Conservation (phyloP, 2,329 filamentous ascomycete genomes). For the Cladobotryum mycophilum region DNA sequence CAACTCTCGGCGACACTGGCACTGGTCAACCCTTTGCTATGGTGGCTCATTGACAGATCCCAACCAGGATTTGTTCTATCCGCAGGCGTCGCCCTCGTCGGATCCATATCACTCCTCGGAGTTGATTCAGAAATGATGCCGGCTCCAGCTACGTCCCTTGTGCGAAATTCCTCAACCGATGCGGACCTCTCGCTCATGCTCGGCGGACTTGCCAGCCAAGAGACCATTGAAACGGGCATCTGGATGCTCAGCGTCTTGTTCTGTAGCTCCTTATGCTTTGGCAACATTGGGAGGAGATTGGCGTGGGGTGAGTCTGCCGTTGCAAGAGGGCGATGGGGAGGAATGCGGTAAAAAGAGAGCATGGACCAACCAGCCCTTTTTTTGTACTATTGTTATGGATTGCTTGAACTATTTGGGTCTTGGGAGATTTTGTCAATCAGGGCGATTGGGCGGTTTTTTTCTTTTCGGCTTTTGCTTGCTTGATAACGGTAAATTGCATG, state of each 20-base stretch:
- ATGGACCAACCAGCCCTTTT: not conserved
- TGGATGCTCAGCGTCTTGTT: slow-evolving; percentile 94
- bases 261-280: slow-evolving; percentile 92
- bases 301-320: slow-evolving; percentile 45
- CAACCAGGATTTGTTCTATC: slow-evolving; percentile 78
- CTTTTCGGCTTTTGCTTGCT: not conserved
- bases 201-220: slow-evolving; percentile 52
- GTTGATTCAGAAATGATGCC: slow-evolving; percentile 76
- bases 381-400: not conserved
- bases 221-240: slow-evolving; percentile 65
- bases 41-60: slow-evolving; percentile 93
- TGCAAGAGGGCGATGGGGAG: slow-evolving; percentile 41
- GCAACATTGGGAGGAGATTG: slow-evolving; percentile 82
- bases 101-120: slow-evolving; percentile 67
- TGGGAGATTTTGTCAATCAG: not conserved
- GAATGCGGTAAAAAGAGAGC: slow-evolving; percentile 26
- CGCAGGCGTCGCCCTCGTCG: slow-evolving; percentile 62
- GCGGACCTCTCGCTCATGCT: slow-evolving; percentile 20
- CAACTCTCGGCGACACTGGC: slow-evolving; percentile 86
- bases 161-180: slow-evolving; percentile 21
- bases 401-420: no score
- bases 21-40: slow-evolving; percentile 85
- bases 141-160: slow-evolving; percentile 45
- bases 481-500: not conserved
- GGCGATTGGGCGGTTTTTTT: not conserved